phyloP scores from a whole-genome alignment of 1,284 basidiomycete genomes.

The Mycosarcoma mackinlayi region DNA sequence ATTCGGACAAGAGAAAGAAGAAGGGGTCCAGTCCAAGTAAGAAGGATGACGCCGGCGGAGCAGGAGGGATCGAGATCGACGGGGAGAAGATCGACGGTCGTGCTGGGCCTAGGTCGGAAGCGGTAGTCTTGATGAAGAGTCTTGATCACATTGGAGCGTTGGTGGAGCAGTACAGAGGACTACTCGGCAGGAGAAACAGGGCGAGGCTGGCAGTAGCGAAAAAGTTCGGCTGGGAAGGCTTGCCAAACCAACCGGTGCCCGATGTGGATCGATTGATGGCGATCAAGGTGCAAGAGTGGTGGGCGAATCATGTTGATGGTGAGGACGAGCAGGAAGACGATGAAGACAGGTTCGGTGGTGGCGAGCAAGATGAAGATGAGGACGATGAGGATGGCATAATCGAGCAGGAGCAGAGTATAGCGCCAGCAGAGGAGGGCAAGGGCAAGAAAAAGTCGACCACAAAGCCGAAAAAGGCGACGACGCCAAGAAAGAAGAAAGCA shows the following conservation, averaged over 20 bases:
- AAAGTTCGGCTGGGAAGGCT: conserved; percentile 19
- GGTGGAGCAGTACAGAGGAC: conserved; percentile 33
- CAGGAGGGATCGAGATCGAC: conserved; percentile 41
- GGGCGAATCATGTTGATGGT: conserved; percentile 13
- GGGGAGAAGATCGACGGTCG: conserved; percentile 56
- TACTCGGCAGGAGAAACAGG: conserved; percentile 43
- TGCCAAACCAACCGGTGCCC: conserved; percentile 24
- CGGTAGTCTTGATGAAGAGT: conserved; percentile 53
- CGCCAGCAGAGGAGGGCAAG: conserved; percentile 2
- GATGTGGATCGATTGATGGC: conserved; percentile 29
- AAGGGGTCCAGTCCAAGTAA: conserved; percentile 13
- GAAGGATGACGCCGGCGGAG: conserved; percentile 11
- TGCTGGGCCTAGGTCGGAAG: conserved; percentile 53
- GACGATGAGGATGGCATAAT: not conserved
- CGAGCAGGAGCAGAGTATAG: conserved; percentile 3
- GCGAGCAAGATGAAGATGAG: not conserved
- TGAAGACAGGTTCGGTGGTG: conserved; percentile 3
- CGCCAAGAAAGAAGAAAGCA: conserved; percentile 14
- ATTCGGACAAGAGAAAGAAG: conserved; percentile 23
- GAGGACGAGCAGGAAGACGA: conserved; percentile 8
- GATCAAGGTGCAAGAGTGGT: conserved; percentile 41
- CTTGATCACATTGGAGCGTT: conserved; percentile 40
- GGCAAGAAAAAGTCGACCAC: conserved; percentile 6
- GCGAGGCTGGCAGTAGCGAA: conserved; percentile 39
- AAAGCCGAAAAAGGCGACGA: conserved; percentile 14